Evolutionary conservation across 352 stramenopile species (phyloP).

Genomic region (Pythium plurisporium): DNA sequence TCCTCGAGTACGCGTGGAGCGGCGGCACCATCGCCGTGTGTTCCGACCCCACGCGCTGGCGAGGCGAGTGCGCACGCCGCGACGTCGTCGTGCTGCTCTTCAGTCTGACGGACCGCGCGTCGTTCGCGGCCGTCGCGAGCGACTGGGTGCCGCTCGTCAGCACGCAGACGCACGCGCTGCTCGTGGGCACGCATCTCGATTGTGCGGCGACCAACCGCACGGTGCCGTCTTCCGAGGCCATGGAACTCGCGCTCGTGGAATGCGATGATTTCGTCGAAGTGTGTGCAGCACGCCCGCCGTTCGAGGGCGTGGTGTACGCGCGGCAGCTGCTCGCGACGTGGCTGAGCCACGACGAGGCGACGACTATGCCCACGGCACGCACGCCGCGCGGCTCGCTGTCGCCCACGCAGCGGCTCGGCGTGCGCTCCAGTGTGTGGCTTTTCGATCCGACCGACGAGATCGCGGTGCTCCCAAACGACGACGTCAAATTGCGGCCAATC

Average conservation of each 20-base stretch:
- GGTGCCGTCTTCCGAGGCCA: constrained; percentile 33
- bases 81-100: constrained; percentile 79
- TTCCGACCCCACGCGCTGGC: not conserved
- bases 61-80: constrained; percentile 1
- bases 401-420: constrained; percentile 17
- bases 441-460: constrained; percentile 58
- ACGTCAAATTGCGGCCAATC: constrained; percentile 72
- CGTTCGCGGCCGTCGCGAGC: constrained; percentile 65
- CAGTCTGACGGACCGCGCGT: constrained; percentile 95
- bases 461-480: constrained; percentile 21
- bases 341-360: constrained; percentile 17
- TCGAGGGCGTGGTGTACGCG: constrained; percentile 23
- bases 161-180: constrained; percentile 6
- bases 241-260: constrained; percentile 38
- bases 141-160: constrained; percentile 5
- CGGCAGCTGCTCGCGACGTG: constrained; percentile 22
- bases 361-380: not conserved
- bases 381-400: constrained; percentile 25
- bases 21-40: constrained; percentile 1
- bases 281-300: constrained; percentile 20
- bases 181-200: constrained; percentile 60
- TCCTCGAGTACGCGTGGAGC: not conserved
- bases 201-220: constrained; percentile 21
- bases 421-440: constrained; percentile 51
- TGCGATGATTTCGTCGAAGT: constrained; percentile 64